phyloP scores from a whole-genome alignment of 768 basidiomycete species.

The Naganishia friedmannii region DNA sequence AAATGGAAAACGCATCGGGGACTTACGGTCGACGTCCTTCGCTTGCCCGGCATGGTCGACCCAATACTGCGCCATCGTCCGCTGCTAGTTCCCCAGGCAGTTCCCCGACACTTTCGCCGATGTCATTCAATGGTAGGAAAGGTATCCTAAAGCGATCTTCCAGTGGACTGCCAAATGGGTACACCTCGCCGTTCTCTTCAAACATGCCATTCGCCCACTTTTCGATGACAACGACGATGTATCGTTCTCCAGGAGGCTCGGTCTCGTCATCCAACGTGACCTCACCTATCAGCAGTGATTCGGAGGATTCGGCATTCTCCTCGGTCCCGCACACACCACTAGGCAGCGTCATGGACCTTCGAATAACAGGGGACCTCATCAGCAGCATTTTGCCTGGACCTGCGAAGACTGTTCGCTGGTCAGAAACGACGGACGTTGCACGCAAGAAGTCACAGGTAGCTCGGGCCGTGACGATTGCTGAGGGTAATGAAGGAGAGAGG shows the following conservation, averaged over 20 bases:
- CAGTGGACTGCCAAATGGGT: neutral
- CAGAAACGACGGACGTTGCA: neutral
- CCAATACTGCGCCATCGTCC: neutral
- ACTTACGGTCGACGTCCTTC: neutral
- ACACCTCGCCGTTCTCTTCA: neutral
- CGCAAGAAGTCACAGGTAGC: neutral
- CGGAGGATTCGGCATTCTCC: conserved; percentile 9
- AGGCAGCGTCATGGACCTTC: neutral
- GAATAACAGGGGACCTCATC: neutral
- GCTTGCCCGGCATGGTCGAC: conserved; percentile 1
- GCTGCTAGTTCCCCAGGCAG: conserved; percentile 1
- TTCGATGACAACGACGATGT: neutral
- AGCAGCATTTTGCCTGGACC: neutral
- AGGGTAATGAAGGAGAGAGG: neutral
- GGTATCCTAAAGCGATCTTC: conserved; percentile 11
- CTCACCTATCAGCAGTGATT: conserved; percentile 15
- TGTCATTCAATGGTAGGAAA: neutral
- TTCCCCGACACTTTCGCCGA: neutral
- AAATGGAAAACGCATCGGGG: neutral
- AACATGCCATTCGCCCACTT: neutral
- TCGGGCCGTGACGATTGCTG: neutral
- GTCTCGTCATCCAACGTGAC: conserved; percentile 23
- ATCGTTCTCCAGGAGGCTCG: neutral
- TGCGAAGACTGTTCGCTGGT: conserved; percentile 18
- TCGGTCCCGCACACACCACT: conserved; percentile 17